phyloP scores from a whole-genome alignment of 495 filamentous ascomycete species.

The Aspergillus panamensis region DNA sequence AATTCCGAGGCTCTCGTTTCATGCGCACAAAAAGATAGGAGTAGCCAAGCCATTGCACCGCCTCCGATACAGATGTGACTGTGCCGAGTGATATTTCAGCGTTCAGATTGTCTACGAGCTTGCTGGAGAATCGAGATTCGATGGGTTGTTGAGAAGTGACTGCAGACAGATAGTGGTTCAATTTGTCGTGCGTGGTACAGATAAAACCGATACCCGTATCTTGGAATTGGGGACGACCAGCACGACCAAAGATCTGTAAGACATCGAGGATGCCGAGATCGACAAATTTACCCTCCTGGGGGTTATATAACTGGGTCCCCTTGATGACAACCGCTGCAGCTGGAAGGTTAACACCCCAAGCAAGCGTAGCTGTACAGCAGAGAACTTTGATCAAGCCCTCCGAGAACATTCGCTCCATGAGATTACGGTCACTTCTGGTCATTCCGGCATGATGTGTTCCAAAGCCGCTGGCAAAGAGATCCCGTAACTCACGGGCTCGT shows the following conservation, averaged over 20 bases:
- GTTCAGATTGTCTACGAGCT: slow-evolving; percentile 93
- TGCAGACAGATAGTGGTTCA: slow-evolving; percentile 87
- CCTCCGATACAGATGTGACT: slow-evolving; percentile 91
- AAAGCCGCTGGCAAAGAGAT: slow-evolving; percentile 83
- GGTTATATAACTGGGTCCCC: slow-evolving; percentile 93
- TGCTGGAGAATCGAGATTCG: slow-evolving; percentile 85
- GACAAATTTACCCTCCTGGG: slow-evolving; percentile 92
- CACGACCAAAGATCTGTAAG: slow-evolving; percentile 96
- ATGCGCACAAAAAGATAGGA: slow-evolving; percentile 97
- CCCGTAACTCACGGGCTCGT: slow-evolving; percentile 78
- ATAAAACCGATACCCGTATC: slow-evolving; percentile 96
- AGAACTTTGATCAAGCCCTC: slow-evolving; percentile 90
- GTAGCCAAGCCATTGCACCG: slow-evolving; percentile 94
- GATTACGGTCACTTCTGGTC: slow-evolving; percentile 85
- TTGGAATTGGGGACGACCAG: slow-evolving; percentile 94
- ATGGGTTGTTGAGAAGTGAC: slow-evolving; percentile 96
- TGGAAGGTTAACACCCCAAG: slow-evolving; percentile 98
- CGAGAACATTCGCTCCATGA: slow-evolving; percentile 85
- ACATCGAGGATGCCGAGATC: slow-evolving; percentile 97
- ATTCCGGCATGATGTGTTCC: slow-evolving; percentile 97
- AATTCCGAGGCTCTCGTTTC: slow-evolving; percentile 83
- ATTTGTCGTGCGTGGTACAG: slow-evolving; percentile 86
- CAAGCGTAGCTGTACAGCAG: slow-evolving; percentile 96
- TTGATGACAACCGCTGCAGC: slow-evolving; percentile 98
- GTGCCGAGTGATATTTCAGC: slow-evolving; percentile 93